phyloP scores from a whole-genome alignment of 495 filamentous ascomycete genomes.

The Penicillium riverlandense region DNA sequence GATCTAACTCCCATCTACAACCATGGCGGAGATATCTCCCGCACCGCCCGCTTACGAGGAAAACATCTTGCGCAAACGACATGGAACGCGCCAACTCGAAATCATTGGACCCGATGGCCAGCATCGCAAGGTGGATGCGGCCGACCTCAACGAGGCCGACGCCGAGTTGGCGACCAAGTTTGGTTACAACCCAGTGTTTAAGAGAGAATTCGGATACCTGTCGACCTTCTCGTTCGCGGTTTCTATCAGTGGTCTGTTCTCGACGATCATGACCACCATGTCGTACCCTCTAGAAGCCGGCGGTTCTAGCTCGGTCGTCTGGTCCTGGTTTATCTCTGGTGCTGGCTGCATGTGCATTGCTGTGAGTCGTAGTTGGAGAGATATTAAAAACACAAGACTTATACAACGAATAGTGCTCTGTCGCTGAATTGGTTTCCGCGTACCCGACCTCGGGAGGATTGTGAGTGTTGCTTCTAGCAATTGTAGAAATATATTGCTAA shows the following conservation, averaged over 20 bases:
- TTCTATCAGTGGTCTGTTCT: constrained; percentile 53
- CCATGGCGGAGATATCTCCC: too few relatives aligned
- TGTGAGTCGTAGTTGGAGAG: constrained; percentile 14
- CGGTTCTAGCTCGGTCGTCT: constrained; percentile 52
- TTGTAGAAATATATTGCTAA: background rate
- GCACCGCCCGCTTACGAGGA: too few relatives aligned
- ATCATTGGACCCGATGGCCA: constrained; percentile 9
- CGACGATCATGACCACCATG: constrained; percentile 55
- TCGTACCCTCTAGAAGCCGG: constrained; percentile 53
- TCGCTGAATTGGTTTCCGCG: constrained; percentile 48
- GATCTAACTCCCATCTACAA: too few relatives aligned
- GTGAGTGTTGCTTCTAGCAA: background rate
- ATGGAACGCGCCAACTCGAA: constrained; percentile 1
- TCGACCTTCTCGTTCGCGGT: constrained; percentile 60
- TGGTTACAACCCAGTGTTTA: constrained; percentile 43
- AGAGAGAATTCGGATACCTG: constrained; percentile 55
- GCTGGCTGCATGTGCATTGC: constrained; percentile 58
- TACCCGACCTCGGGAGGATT: constrained; percentile 46
- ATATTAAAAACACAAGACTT: background rate
- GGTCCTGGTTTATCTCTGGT: constrained; percentile 61
- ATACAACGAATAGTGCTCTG: constrained; percentile 23
- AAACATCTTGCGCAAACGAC: too few relatives aligned
- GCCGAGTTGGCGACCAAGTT: constrained; percentile 11
- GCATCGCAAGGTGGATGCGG: constrained; percentile 2
- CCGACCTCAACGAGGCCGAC: constrained; percentile 7